Percentiles rank a stretch among this genome's conserved stretches.
phyloP scores from a whole-genome alignment of 2,329 filamentous ascomycete species.

The Fusarium anthophilum region DNA sequence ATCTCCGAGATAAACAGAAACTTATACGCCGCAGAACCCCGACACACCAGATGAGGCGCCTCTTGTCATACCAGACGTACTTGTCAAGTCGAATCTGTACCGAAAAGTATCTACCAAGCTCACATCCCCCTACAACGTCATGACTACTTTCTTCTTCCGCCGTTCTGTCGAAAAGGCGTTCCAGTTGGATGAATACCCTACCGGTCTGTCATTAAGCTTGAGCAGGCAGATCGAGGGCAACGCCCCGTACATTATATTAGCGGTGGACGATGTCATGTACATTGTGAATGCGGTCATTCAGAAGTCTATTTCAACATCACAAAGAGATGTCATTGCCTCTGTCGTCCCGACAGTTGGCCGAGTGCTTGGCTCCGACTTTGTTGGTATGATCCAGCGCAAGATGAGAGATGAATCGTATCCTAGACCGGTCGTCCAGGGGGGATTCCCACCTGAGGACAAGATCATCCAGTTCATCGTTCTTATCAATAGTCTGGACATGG shows the following conservation, averaged over 20 bases:
- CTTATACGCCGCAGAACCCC: constrained; percentile 56
- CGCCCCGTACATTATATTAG: constrained; percentile 90
- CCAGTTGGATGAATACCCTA: constrained; percentile 89
- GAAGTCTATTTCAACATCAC: constrained; percentile 85
- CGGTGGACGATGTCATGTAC: constrained; percentile 99
- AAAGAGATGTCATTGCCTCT: constrained; percentile 78
- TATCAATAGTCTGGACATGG: constrained; percentile 94
- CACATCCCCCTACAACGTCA: constrained; percentile 82
- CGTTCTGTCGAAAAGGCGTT: constrained; percentile 97
- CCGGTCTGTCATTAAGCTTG: constrained; percentile 79
- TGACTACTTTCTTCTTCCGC: constrained; percentile 97
- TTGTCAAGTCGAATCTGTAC: constrained; percentile 81
- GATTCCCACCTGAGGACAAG: constrained; percentile 85
- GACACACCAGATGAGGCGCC: constrained; percentile 61
- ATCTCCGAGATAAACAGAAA: background rate
- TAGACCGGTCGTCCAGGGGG: constrained; percentile 78
- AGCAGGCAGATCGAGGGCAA: constrained; percentile 77
- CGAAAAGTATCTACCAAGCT: constrained; percentile 82
- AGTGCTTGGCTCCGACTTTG: constrained; percentile 87
- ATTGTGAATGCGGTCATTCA: constrained; percentile 94
- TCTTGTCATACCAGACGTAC: constrained; percentile 75
- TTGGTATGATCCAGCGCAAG: constrained; percentile 96
- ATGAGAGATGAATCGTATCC: constrained; percentile 98
- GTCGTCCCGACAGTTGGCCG: constrained; percentile 82
- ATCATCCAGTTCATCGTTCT: constrained; percentile 91